Percentiles rank a stretch among this genome's conserved stretches.
Evolutionary conservation across 495 filamentous ascomycete species (phyloP).

Genomic region (Annulohypoxylon bovei): DNA sequence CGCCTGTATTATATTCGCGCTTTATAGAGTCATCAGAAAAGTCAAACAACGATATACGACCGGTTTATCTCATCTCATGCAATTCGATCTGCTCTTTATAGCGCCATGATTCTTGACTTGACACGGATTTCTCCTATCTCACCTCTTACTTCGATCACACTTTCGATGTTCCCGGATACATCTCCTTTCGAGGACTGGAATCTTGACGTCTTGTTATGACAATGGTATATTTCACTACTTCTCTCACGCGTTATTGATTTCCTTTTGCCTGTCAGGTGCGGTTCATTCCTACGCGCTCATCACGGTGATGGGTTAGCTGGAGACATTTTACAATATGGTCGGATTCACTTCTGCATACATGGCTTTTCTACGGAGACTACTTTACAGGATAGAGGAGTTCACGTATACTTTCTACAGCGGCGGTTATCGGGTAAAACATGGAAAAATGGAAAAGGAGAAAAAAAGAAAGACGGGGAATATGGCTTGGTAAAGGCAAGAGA

Average conservation of each 20-base stretch:
- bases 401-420: not conserved
- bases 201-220: slow-evolving; percentile 5
- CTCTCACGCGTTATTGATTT: not conserved
- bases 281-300: not conserved
- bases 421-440: not conserved
- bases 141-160: not conserved
- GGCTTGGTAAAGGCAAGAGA: not conserved
- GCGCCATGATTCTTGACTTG: not conserved
- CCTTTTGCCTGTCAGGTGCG: not conserved
- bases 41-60: slow-evolving; percentile 25
- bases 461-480: not conserved
- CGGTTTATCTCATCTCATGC: not conserved
- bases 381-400: slow-evolving; percentile 20
- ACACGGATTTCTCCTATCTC: not conserved
- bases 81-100: not conserved
- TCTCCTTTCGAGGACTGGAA: not conserved
- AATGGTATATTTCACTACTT: not conserved
- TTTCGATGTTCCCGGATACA: not conserved
- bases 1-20: slow-evolving; percentile 36
- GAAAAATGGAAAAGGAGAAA: slow-evolving; percentile 9
- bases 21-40: slow-evolving; percentile 27
- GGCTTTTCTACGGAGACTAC: not conserved
- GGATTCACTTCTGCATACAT: not conserved
- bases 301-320: not conserved
- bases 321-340: not conserved